Percentiles rank a stretch among this genome's conserved stretches.
phyloP scores from a whole-genome alignment of 2,329 filamentous ascomycete species.

The Colletotrichum simmondsii region DNA sequence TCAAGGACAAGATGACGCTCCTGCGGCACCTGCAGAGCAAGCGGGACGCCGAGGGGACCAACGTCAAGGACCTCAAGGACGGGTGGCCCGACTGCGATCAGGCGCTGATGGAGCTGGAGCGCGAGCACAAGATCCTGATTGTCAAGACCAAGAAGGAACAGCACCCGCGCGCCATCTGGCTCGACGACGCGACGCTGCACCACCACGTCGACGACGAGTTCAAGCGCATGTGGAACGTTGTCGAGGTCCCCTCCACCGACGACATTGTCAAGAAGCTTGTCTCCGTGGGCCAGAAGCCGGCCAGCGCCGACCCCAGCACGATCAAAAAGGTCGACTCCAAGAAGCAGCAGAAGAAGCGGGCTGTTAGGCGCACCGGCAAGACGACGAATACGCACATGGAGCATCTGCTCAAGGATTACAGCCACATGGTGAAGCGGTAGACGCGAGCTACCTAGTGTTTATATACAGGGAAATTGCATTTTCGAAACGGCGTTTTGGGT shows the following conservation, averaged over 20 bases:
- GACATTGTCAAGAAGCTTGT: constrained; percentile 82
- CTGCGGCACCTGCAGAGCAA: constrained; percentile 85
- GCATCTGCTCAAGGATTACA: constrained; percentile 81
- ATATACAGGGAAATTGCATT: constrained; percentile 18
- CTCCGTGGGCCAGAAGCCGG: constrained; percentile 83
- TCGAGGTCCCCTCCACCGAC: constrained; percentile 78
- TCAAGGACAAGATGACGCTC: constrained; percentile 81
- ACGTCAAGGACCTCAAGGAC: constrained; percentile 92
- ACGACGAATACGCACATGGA: constrained; percentile 90
- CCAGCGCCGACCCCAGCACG: constrained; percentile 77
- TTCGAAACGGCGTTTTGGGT: constrained; percentile 13
- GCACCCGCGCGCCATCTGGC: constrained; percentile 86
- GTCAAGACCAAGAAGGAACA: constrained; percentile 94
- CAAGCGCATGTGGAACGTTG: constrained; percentile 82
- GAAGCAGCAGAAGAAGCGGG: constrained; percentile 80
- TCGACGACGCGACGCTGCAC: constrained; percentile 83
- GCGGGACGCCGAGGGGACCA: constrained; percentile 82
- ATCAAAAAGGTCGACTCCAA: constrained; percentile 67
- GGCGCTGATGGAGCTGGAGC: constrained; percentile 81
- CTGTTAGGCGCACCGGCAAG: constrained; percentile 76
- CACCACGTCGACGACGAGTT: constrained; percentile 86
- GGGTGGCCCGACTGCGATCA: constrained; percentile 90
- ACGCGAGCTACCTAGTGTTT: too few species aligned
- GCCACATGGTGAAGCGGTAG: constrained; percentile 54
- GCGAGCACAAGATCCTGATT: constrained; percentile 82